Conservation (phyloP, 257 asterid species). For the Apocynum venetum region DNA sequence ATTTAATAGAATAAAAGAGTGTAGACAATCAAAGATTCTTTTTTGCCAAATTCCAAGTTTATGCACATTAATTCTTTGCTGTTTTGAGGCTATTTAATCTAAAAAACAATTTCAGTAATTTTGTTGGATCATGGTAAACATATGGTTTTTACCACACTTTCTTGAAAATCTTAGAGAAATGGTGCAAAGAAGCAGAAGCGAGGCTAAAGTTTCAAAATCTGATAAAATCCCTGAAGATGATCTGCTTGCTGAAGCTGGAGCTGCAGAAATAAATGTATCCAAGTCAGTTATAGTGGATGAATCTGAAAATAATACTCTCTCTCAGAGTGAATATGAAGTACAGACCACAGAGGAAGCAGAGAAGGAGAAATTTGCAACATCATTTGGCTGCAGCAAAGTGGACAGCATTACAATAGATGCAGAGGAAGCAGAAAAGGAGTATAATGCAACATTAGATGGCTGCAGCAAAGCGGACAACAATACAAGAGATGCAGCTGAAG, state of each 20-base stretch:
- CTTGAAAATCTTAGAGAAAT: slow-evolving; percentile 3
- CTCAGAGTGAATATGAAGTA: not conserved
- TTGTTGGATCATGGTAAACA: not conserved
- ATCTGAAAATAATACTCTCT: slow-evolving; percentile 6
- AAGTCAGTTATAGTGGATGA: not conserved
- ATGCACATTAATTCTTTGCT: not conserved
- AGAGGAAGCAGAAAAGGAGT: not conserved
- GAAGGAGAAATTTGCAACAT: not conserved
- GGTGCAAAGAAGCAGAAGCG: not conserved
- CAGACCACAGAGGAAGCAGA: not conserved
- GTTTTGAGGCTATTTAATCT: not conserved
- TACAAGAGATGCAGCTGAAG: not conserved
- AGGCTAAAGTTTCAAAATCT: slow-evolving; percentile 4
- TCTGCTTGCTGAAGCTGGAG: not conserved
- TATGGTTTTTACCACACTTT: not conserved
- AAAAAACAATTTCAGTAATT: not conserved
- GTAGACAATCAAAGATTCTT: not conserved
- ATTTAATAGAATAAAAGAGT: not conserved
- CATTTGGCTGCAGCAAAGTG: not conserved
- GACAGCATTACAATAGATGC: not conserved
- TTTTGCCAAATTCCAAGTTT: not conserved
- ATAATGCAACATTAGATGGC: not conserved
- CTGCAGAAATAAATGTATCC: slow-evolving; percentile 5
- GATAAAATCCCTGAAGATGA: not conserved
- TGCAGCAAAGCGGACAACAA: not conserved